Conservation (phyloP, 768 basidiomycete species). For the Russula brevipes region DNA sequence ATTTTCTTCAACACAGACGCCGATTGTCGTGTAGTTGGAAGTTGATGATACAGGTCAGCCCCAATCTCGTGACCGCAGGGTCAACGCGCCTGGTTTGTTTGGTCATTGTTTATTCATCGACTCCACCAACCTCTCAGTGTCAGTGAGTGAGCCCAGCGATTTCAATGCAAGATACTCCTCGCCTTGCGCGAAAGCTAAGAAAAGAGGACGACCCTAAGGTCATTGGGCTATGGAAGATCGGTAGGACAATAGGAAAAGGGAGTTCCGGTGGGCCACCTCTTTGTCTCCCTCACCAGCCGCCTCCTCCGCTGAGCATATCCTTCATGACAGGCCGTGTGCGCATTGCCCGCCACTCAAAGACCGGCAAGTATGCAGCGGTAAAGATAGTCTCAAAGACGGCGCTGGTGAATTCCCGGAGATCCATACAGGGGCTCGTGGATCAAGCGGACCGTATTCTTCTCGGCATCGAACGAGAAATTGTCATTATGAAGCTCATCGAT, state of each 20-base stretch:
- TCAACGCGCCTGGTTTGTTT: constrained; percentile 20
- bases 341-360: constrained; percentile 82
- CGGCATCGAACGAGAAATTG: constrained; percentile 88
- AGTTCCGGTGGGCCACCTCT: constrained; percentile 40
- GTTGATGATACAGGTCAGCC: neutral
- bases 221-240: constrained; percentile 53
- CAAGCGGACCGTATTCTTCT: constrained; percentile 73
- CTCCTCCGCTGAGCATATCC: neutral
- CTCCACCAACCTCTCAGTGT: neutral
- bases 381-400: constrained; percentile 86
- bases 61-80: constrained; percentile 8
- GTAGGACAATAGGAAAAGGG: constrained; percentile 51
- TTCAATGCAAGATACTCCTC: constrained; percentile 17
- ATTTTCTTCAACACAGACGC: neutral
- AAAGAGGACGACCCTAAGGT: constrained; percentile 35
- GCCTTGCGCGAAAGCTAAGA: constrained; percentile 22
- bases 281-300: neutral
- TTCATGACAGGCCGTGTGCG: constrained; percentile 70
- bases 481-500: constrained; percentile 95
- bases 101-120: constrained; percentile 18
- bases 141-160: neutral
- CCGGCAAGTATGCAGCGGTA: constrained; percentile 85
- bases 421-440: constrained; percentile 62
- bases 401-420: constrained; percentile 59
- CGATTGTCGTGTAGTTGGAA: too few species aligned